Base-by-base conservation (phyloP, 2,329 filamentous ascomycete species). In the Elsinoe ampelina region DNA sequence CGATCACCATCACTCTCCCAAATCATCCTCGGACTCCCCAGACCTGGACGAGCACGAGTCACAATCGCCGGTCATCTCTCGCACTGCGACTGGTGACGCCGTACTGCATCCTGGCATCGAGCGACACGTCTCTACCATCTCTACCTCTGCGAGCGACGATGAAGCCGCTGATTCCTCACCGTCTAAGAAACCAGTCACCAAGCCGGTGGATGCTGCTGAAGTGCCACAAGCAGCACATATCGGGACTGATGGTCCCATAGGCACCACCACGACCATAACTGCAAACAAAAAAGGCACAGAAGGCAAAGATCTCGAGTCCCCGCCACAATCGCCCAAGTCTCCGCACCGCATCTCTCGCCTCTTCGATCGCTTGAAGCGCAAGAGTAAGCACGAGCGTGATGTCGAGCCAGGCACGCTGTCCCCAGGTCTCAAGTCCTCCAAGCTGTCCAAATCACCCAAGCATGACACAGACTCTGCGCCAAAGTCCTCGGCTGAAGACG, bases 61-160 rank as follows among this genome's bases (percentile, higher is more conserved):
- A 13, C 8, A 32, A 19, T 32, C 36, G 6, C 52, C 52, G 17
- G 39, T 55, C 20, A 13, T 43, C 5, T 55, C 52, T 15, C 36
- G 52, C 10, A 20, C 30, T 10, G 20, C 30, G 12, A 48, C 54
- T 35, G 54, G 54, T 12, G 54, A 56, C 5, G 22, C 41, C 5
- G 54, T 56, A 6, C 36, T 57, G 17, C 42, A 38, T 36, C 65
- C 65, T 2, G 59, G 64, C 32, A 62, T 68, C n/a, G 67, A 68
- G 45, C 60, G 66, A 11, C 66, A 68, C 54, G 66, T 68, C 22
- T 65, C 65, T 3, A 52, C 60, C 20, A 66, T 69, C 42, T 61
- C 61, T 2, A 63, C 64, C 22, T 67, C 64, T n/a, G 26, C 13
- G 17, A 60, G 61, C 47, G 45, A 60, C 7, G 59, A 58, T 26